Conservation (phyloP, 345 rosid species). For the Euclidium syriacum region DNA sequence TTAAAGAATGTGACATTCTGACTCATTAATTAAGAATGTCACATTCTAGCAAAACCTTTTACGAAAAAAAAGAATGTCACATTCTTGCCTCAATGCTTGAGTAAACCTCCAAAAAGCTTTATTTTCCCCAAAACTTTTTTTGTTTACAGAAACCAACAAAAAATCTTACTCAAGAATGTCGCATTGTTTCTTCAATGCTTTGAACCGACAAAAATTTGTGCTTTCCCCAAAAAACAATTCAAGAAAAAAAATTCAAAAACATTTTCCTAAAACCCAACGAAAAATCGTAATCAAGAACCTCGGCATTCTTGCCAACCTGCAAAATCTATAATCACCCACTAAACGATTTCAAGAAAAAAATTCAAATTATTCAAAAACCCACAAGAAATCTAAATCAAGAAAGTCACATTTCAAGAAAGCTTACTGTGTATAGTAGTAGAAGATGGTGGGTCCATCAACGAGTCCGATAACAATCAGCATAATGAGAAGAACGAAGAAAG, state of each 20-base stretch:
- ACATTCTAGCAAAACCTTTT: constrained; percentile 3
- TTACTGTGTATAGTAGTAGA: constrained; percentile 96
- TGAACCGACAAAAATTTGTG: background rate
- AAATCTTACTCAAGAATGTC: background rate
- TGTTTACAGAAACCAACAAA: too few relatives aligned
- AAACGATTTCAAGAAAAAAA: too few relatives aligned
- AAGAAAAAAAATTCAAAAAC: background rate
- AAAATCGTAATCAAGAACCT: background rate
- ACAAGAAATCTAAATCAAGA: background rate
- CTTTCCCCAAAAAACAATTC: background rate
- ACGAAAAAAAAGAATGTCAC: background rate
- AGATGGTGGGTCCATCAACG: constrained; percentile 69
- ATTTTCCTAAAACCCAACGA: background rate
- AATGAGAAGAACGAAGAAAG: constrained; percentile 58
- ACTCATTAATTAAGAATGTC: background rate
- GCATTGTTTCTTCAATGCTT: background rate
- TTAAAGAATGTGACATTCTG: background rate
- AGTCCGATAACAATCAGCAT: constrained; percentile 42
- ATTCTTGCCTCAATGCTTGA: background rate
- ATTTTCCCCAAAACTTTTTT: background rate
- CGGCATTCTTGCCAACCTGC: background rate
- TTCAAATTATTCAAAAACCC: too few relatives aligned
- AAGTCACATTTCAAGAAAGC: constrained; percentile 16
- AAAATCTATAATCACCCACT: background rate
- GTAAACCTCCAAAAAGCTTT: background rate